Evolutionary conservation across 352 stramenopile species (phyloP).

Genomic region (Phytophthora tubulina): DNA sequence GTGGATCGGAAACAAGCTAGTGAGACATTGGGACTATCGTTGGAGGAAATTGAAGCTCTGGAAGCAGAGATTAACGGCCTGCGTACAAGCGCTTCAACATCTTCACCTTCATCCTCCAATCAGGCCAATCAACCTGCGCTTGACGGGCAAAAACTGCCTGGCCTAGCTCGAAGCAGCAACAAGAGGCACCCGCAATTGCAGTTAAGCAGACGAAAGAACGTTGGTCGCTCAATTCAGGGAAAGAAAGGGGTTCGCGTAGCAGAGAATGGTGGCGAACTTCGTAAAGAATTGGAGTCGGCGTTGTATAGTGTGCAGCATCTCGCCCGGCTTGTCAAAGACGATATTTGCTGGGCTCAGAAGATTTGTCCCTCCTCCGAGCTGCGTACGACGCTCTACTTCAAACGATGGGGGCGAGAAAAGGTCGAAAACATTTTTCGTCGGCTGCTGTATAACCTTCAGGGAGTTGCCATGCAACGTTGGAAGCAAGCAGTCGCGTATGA

Average conservation of each 20-base stretch:
- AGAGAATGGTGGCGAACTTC: conserved; percentile 42
- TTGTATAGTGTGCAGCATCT: conserved; percentile 74
- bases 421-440: conserved; percentile 80
- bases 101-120: background rate
- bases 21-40: conserved; percentile 64
- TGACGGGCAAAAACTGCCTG: conserved; percentile 30
- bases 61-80: conserved; percentile 63
- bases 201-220: conserved; percentile 21
- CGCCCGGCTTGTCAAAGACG: conserved; percentile 75
- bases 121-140: conserved; percentile 20
- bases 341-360: conserved; percentile 75
- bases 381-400: conserved; percentile 80
- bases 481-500: conserved; percentile 56
- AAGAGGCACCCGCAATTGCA: conserved; percentile 22
- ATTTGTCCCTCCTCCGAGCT: conserved; percentile 74
- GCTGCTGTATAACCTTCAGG: conserved; percentile 74
- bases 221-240: conserved; percentile 2
- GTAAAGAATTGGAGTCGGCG: conserved; percentile 65
- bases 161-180: conserved; percentile 19
- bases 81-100: background rate
- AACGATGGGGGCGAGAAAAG: conserved; percentile 83
- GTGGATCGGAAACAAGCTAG: conserved; percentile 69
- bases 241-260: conserved; percentile 21
- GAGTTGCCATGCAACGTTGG: conserved; percentile 72
- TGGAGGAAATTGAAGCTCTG: conserved; percentile 74